Conservation (phyloP, 1,139 yeast genomes). For the Casaregolazyma suthepensis region DNA sequence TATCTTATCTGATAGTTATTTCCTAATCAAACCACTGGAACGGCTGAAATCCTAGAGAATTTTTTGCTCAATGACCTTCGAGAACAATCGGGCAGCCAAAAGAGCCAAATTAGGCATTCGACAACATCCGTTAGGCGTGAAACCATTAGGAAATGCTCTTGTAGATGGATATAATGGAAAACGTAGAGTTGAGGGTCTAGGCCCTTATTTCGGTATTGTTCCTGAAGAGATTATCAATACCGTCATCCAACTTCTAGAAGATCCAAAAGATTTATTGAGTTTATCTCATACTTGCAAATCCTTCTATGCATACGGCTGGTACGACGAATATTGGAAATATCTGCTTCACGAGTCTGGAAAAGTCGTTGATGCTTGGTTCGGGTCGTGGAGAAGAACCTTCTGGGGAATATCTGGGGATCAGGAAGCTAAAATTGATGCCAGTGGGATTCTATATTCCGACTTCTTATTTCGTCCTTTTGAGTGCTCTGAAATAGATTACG, state of each 20-base stretch:
- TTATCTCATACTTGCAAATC: conserved; percentile 57
- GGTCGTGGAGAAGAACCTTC: conserved; percentile 70
- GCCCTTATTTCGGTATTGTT: conserved; percentile 42
- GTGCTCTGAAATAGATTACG: conserved; percentile 64
- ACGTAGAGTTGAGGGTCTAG: conserved; percentile 42
- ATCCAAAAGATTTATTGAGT: conserved; percentile 41
- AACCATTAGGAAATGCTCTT: conserved; percentile 62
- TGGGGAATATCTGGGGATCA: conserved; percentile 37
- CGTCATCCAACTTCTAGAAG: conserved; percentile 37
- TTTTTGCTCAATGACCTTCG: conserved; percentile 1
- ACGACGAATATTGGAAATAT: conserved; percentile 75
- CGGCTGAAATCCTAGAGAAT: not conserved
- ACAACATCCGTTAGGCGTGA: conserved; percentile 65
- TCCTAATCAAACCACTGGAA: not conserved
- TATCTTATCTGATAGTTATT: not conserved
- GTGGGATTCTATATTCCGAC: conserved; percentile 44
- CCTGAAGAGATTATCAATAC: conserved; percentile 45
- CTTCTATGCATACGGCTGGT: conserved; percentile 64
- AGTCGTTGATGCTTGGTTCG: conserved; percentile 47
- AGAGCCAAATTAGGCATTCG: conserved; percentile 2
- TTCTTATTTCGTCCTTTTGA: conserved; percentile 71
- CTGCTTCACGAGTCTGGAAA: conserved; percentile 32
- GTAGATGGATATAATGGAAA: conserved; percentile 26
- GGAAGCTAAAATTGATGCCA: conserved; percentile 29
- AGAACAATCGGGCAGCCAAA: not conserved